phyloP scores from a whole-genome alignment of 2,329 filamentous ascomycete genomes.

The Myriosclerotinia scirpicola region DNA sequence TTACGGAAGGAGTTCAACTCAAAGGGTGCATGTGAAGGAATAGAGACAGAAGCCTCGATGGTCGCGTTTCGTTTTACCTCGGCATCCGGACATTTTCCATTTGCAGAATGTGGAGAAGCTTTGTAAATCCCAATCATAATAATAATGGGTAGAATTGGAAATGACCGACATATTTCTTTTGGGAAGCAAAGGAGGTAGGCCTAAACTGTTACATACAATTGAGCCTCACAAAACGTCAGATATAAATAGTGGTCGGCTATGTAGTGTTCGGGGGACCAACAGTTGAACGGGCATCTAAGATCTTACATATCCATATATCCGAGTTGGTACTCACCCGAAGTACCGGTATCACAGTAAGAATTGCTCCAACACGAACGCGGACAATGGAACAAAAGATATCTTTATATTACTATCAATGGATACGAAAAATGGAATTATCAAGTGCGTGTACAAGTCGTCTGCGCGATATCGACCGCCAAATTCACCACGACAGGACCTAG shows the following conservation, averaged over 20 bases:
- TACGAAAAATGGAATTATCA: background rate
- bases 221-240: background rate
- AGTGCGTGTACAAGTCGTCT: background rate
- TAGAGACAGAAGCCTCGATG: constrained; percentile 18
- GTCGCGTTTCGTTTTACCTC: constrained; percentile 21
- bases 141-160: constrained; percentile 8
- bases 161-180: background rate
- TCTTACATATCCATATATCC: no score
- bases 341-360: background rate
- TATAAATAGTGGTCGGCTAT: background rate
- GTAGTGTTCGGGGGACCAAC: background rate
- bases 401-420: background rate
- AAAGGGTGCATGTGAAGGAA: constrained; percentile 12
- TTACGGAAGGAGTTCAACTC: constrained; percentile 3
- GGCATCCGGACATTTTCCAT: constrained; percentile 6
- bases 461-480: background rate
- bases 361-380: background rate
- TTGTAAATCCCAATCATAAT: constrained; percentile 14
- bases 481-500: background rate
- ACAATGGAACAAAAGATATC: background rate
- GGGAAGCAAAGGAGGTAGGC: background rate
- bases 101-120: background rate
- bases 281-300: no score
- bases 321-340: background rate
- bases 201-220: background rate